Evolutionary conservation across 768 basidiomycete genomes (phyloP).

Genomic region (Lactifluus subvellereus): DNA sequence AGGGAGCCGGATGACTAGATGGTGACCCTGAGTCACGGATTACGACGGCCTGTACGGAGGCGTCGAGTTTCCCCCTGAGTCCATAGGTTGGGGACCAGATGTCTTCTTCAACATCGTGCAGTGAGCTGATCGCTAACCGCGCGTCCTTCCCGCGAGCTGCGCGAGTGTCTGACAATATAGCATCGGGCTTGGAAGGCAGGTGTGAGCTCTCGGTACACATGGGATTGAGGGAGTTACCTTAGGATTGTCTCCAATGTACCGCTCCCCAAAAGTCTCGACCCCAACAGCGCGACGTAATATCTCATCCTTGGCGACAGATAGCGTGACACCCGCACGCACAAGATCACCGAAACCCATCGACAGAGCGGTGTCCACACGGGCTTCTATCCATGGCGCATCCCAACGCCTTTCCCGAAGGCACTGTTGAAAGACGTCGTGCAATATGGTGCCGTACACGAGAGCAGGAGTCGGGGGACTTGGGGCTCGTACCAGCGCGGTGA

Average conservation of each 20-base stretch:
- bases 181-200: constrained; percentile 44
- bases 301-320: constrained; percentile 63
- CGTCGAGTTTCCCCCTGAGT: constrained; percentile 93
- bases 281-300: constrained; percentile 58
- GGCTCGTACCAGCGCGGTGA: constrained; percentile 57
- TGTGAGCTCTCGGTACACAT: constrained; percentile 5
- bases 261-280: constrained; percentile 54
- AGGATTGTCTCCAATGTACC: constrained; percentile 58
- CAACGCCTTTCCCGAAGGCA: constrained; percentile 59
- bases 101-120: constrained; percentile 92
- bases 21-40: constrained; percentile 31
- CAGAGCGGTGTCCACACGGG: constrained; percentile 52
- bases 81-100: constrained; percentile 97
- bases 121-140: constrained; percentile 61
- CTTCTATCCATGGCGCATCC: constrained; percentile 58
- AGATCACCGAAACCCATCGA: constrained; percentile 52
- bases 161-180: constrained; percentile 63
- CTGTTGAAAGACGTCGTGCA: constrained; percentile 86
- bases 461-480: constrained; percentile 57
- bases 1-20: constrained; percentile 51
- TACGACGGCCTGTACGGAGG: constrained; percentile 68
- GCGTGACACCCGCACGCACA: constrained; percentile 48
- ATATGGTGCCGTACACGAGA: constrained; percentile 86
- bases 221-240: constrained; percentile 41
- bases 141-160: constrained; percentile 43